Base-by-base conservation (phyloP, 805 yeast species). In the Wickerhamomyces ciferrii region DNA sequence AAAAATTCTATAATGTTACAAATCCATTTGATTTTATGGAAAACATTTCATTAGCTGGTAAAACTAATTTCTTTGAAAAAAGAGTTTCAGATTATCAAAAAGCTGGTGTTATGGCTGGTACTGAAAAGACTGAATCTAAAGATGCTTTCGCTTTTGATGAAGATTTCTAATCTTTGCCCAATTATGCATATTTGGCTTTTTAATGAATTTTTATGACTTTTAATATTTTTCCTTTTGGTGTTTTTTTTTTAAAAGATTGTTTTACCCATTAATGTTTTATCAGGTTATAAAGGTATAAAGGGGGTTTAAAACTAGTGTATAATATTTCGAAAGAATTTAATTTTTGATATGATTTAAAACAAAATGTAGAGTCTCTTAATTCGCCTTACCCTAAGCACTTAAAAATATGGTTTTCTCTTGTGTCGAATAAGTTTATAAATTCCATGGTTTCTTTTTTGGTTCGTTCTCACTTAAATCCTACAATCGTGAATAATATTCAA, bases 21-120 rank as follows among this genome's bases (percentile, higher is more conserved):
- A 92, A 92, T 69, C 99, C 99, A 68, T 92, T 92, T 67, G 99
- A 92, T 70, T 92, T 92, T 67, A 92, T 92, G 99, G 99, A 92
- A 76, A 92, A 94, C 76, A 92, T 92, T 62, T 92, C 98, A 9
- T 81, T 92, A 59, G 96, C 97, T 49, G 99, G 99, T 71, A 92
- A 92, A 81, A 92, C 99, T 60, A 92, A 94, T 78, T 92, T 92
- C 82, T 92, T 92, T 66, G 99, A 92, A 78, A 92, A 92, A 82
- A 87, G 99, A 74, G 99, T 92, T 48, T 87, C 96, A 48, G 99
- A 92, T 72, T 92, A 92, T 74, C 99, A 92, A 75, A 94, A 92
- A 76, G 98, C 99, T 48, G 98, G 99, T 76, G 99, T 92, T 62
- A 92, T 92, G 94, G 92, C 96, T 55, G 76, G 77, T 55, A 68